Conservation (phyloP, 345 rosid species). For the Raphanus sativus region DNA sequence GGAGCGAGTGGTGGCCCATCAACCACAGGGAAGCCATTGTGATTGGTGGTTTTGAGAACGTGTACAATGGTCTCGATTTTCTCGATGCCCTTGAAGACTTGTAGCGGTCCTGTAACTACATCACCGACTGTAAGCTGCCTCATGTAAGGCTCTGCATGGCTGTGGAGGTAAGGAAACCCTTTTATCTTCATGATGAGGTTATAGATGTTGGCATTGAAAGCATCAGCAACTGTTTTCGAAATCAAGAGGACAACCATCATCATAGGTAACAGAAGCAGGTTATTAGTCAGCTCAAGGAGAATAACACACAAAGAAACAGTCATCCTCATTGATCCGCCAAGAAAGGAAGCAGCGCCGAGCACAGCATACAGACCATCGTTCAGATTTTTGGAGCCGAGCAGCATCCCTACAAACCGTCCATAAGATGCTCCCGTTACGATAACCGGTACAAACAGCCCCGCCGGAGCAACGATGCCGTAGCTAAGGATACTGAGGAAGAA, state of each 20-base stretch:
- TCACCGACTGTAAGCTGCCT: slow-evolving; percentile 81
- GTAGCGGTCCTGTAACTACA: slow-evolving; percentile 83
- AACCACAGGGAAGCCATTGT: slow-evolving; percentile 82
- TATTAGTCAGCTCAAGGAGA: slow-evolving; percentile 83
- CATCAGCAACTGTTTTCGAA: slow-evolving; percentile 94
- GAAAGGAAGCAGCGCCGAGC: slow-evolving; percentile 90
- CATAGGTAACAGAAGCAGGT: slow-evolving; percentile 78
- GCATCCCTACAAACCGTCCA: slow-evolving; percentile 83
- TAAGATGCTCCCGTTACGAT: slow-evolving; percentile 89
- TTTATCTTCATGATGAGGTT: slow-evolving; percentile 87
- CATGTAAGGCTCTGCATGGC: slow-evolving; percentile 89
- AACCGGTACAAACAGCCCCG: slow-evolving; percentile 88
- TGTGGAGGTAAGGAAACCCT: slow-evolving; percentile 81
- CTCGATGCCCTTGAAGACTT: slow-evolving; percentile 67
- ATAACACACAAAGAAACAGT: slow-evolving; percentile 89
- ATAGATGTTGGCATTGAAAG: slow-evolving; percentile 74
- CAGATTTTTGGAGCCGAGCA: slow-evolving; percentile 58
- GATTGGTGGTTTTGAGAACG: slow-evolving; percentile 65
- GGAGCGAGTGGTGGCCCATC: slow-evolving; percentile 57
- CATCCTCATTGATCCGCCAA: slow-evolving; percentile 95
- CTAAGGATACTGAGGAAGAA: slow-evolving; percentile 74
- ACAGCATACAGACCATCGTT: slow-evolving; percentile 87
- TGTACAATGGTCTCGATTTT: slow-evolving; percentile 73
- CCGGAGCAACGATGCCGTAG: slow-evolving; percentile 84
- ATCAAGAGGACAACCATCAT: slow-evolving; percentile 91